Percentiles rank a stretch among this genome's conserved stretches.
Conservation (phyloP, 2,329 filamentous ascomycete genomes). For the Venturia carpophila region DNA sequence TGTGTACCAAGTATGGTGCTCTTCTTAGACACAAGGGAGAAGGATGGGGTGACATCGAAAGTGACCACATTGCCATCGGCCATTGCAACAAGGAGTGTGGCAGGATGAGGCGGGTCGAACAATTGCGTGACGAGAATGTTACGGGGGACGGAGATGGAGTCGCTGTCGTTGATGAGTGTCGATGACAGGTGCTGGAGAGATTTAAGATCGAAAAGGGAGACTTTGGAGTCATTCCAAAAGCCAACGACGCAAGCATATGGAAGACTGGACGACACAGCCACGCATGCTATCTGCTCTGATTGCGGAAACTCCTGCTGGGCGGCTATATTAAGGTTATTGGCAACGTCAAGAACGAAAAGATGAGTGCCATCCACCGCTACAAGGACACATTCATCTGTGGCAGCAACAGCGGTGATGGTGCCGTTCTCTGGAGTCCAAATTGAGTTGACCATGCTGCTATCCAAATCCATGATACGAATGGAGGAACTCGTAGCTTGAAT, state of each 20-base stretch:
- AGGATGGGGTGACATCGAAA: slow-evolving; percentile 59
- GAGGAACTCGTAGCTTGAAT: slow-evolving; percentile 67
- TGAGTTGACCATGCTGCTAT: slow-evolving; percentile 41
- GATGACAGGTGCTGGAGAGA: slow-evolving; percentile 59
- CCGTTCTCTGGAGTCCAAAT: slow-evolving; percentile 49
- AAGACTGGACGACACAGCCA: slow-evolving; percentile 62
- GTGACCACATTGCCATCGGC: slow-evolving; percentile 87
- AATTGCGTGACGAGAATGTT: slow-evolving; percentile 74
- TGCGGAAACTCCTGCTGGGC: slow-evolving; percentile 54
- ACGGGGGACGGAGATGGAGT: slow-evolving; percentile 59
- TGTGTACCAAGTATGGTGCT: slow-evolving; percentile 79
- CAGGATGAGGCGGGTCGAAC: slow-evolving; percentile 49
- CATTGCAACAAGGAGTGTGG: slow-evolving; percentile 81
- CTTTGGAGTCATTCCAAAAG: slow-evolving; percentile 76
- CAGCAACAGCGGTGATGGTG: slow-evolving; percentile 69
- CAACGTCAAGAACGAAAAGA: slow-evolving; percentile 60
- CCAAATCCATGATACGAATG: slow-evolving; percentile 55
- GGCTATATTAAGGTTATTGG: slow-evolving; percentile 48
- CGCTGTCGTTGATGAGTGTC: slow-evolving; percentile 24
- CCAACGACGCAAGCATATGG: slow-evolving; percentile 67
- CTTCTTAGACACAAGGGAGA: slow-evolving; percentile 62
- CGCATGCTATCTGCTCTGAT: slow-evolving; percentile 74
- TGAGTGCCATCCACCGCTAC: slow-evolving; percentile 69
- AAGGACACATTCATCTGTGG: slow-evolving; percentile 61
- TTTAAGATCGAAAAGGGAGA: slow-evolving; percentile 64